phyloP scores from a whole-genome alignment of 2,329 filamentous ascomycete genomes.

The Fusarium lyarnte region DNA sequence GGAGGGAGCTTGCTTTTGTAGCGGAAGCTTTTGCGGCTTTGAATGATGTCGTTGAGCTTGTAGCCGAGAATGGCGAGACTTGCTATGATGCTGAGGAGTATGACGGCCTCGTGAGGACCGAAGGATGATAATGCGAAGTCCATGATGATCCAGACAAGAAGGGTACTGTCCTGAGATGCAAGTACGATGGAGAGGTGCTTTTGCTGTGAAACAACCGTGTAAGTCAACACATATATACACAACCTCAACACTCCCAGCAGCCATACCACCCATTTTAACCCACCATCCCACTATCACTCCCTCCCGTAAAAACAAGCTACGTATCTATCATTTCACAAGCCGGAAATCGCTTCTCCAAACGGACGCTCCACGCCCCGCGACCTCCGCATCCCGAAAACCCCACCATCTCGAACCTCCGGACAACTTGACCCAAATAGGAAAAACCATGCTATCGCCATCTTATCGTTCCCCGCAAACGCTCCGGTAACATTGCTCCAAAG shows the following conservation, averaged over 20 bases:
- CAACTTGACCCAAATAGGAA: slow-evolving; percentile 34
- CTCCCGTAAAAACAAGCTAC: neutral
- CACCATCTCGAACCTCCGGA: slow-evolving; percentile 7
- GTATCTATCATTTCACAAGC: neutral
- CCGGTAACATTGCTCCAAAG: slow-evolving; percentile 33
- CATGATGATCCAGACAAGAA: neutral
- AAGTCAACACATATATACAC: slow-evolving; percentile 12
- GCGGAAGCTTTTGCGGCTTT: slow-evolving; percentile 12
- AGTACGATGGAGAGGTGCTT: neutral
- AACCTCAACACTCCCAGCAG: neutral
- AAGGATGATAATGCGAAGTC: slow-evolving; percentile 1
- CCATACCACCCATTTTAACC: slow-evolving; percentile 9
- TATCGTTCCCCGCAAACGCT: slow-evolving; percentile 10
- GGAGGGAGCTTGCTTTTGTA: slow-evolving; percentile 14
- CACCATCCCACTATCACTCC: neutral
- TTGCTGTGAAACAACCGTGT: slow-evolving; percentile 2
- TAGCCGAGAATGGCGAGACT: slow-evolving; percentile 17
- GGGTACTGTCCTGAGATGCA: neutral
- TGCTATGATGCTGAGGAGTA: slow-evolving; percentile 17
- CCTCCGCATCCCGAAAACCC: neutral
- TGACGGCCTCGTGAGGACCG: slow-evolving; percentile 14
- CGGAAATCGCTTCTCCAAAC: slow-evolving; percentile 28
- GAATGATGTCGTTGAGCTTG: slow-evolving; percentile 13
- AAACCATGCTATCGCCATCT: slow-evolving; percentile 25
- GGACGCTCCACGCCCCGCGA: slow-evolving; percentile 8